Base-by-base conservation (phyloP, 2,329 filamentous ascomycete genomes). In the Colletotrichum aenigma region DNA sequence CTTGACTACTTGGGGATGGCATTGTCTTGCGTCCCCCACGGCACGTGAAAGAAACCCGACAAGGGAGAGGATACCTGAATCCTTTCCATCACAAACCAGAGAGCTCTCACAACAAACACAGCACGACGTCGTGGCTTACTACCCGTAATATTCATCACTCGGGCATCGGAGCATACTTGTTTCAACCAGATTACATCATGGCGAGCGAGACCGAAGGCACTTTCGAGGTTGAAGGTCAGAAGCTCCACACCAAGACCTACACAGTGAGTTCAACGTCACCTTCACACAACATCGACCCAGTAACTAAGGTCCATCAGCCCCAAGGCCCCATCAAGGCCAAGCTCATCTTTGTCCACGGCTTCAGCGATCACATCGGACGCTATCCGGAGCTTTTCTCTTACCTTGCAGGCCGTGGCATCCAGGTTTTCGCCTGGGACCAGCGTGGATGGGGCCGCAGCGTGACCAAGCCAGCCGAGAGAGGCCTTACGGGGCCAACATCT, bases 381-480 rank as follows among this genome's bases (percentile, higher is more conserved):
- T 97, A 98, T 86, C 90, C 92, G 81, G 89, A 89, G 71, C 90
- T 98, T 81, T 96, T 97, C 85, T 89, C 92, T 7, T 87, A 86
- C 16, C 90, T 98, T 64, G 93, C 94, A 26, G 86, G 88, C 13
- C 89, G 89, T 70, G 94, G 94, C 77, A 96, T 98, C 80, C 92
- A 94, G 80, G 90, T 95, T 64, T 91, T 94, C 81, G 89, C 91
- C 77, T 94, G 96, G 83, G 96, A 98, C 84, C 96, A 98, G 87
- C 93, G 92, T 83, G 96, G 96, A 83, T 98, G 96, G 96, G 96
- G 96, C 76, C 92, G 91, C 71, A 94, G 92, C 70, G 94, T 93
- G 26, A 88, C 85, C 48, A 88, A 87, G 68, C 86, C 90, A 26
- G 84, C 90, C 15, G 90, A 96, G 76, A 89, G 88, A 79, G 96